Evolutionary conservation across 768 basidiomycete species (phyloP), one percentile per base, ranked within the genome.

Genomic region (Neoboletus magnificus): DNA sequence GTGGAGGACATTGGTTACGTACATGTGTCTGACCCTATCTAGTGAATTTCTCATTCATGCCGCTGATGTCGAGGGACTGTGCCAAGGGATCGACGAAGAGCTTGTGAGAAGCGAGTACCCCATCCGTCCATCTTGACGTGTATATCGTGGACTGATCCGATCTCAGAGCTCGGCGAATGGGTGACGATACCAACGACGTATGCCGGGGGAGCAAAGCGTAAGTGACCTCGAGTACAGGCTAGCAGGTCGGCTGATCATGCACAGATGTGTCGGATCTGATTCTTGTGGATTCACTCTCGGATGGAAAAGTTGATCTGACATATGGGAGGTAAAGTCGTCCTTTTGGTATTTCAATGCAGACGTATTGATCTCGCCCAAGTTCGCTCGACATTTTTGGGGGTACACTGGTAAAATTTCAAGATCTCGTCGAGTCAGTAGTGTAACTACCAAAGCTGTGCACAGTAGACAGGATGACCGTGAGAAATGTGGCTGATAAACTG

Each of bases 61-160:
- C 0, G 97, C 97, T n/a, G 97, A 98, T 61, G 95, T 99, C 10
- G 97, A 99, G 71, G 97, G 97, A 0, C 74, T 98, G 23, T 98
- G 97, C 69, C 85, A 94, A 74, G 97, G 97, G 1, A 94, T 98
- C 55, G 97, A 99, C 69, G 83, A 92, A 66, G 84, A 86, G 18
- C 80, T 99, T 4, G 96, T 98, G 3, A 59, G 72, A 57, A 85
- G 95, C 91, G 55, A 55, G 87, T 75, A 29, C 27, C 32, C 18
- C 40, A 7, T 7, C 18, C 45, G 7, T 10, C 42, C 59, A 10
- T 37, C 22, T 29, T n/a, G 25, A 3, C 25, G 20, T n/a, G 29
- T 7, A 22, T 20, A 30, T 23, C 43, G 23, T 33, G 44, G n/a
- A 42, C 54, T 70, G 37, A 67, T 61, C 11, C 20, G 30, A 51